Evolutionary conservation across 1,139 yeast genomes (phyloP), one percentile per base, ranked within the genome.

Genomic region (Suhomyces coccinellae): DNA sequence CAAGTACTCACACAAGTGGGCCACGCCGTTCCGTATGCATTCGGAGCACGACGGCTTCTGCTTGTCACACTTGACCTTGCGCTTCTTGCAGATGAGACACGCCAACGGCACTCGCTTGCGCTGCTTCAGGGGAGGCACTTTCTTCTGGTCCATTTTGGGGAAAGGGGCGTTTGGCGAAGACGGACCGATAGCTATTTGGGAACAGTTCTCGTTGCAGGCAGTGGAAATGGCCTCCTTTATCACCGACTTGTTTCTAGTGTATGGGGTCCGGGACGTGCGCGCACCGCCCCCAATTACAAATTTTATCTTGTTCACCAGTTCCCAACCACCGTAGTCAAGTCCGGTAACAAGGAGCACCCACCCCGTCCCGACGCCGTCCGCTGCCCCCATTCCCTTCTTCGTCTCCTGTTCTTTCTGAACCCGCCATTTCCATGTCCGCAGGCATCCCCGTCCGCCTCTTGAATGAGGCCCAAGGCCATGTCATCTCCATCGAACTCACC

Each of bases 381-480:
- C 33, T 30, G 16, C 10, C 11, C 10, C 11, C 17, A 10, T 6
- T 7, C 33, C 17, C 16, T 30, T 6, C 33, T 6, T 30, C 15
- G 11, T 7, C 16, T 11, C 15, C 11, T 13, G 15, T 30, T 13
- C n/a, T 27, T 34, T 16, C 22, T 20, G 12, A 12, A 12, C 12
- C 16, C 6, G 20, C 11, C 6, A 24, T 34, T 24, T 55, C 54
- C 39, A 72, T 72, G 78, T 73, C 81, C 26, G 77, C 85, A 48
- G 88, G 91, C 40, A 83, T 90, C 40, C 98, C 98, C 7, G 84
- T 90, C 11, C 85, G 91, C 63, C 82, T 93, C 33, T 75, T 93
- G 43, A 88, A 83, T 60, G 99, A 90, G 66, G 89, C 97, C 4
- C 79, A 85, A 73, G 97, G 97, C 38, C 99, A 93, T 61, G 72